A percentile compares a stretch with the other conserved stretches of the same genome.
Conservation (phyloP, 257 asterid species). For the Lycium barbarum region DNA sequence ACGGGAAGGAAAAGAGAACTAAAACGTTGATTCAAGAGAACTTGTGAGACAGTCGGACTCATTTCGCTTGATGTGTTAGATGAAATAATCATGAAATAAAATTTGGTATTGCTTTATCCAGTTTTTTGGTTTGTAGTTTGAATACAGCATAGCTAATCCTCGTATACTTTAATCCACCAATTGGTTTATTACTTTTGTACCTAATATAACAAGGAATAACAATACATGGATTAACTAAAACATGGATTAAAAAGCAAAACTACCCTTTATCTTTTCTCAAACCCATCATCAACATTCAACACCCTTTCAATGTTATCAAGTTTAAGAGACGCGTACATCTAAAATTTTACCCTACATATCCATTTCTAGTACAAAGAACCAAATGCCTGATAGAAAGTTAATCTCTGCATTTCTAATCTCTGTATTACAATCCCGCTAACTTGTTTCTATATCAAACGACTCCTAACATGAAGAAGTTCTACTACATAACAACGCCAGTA, state of each 20-base stretch:
- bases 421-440: not conserved
- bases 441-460: not conserved
- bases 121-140: not conserved
- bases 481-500: not conserved
- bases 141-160: not conserved
- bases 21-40: not conserved
- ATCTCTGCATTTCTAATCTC: not conserved
- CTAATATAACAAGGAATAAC: not conserved
- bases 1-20: not conserved
- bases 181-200: not conserved
- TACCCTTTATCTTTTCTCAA: not conserved
- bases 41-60: not conserved
- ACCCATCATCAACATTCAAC: not conserved
- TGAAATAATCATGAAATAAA: constrained; percentile 10
- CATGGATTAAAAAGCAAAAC: not conserved
- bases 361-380: not conserved
- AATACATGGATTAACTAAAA: not conserved
- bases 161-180: not conserved
- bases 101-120: not conserved
- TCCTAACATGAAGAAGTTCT: not conserved
- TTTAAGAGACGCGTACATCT: not conserved
- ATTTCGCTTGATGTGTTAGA: not conserved
- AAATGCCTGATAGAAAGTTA: not conserved
- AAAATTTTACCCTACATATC: not conserved
- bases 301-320: not conserved